Evolutionary conservation across 116 monocot genomes (phyloP), one percentile per base, ranked within the genome.

Genomic region (Zostera marina): DNA sequence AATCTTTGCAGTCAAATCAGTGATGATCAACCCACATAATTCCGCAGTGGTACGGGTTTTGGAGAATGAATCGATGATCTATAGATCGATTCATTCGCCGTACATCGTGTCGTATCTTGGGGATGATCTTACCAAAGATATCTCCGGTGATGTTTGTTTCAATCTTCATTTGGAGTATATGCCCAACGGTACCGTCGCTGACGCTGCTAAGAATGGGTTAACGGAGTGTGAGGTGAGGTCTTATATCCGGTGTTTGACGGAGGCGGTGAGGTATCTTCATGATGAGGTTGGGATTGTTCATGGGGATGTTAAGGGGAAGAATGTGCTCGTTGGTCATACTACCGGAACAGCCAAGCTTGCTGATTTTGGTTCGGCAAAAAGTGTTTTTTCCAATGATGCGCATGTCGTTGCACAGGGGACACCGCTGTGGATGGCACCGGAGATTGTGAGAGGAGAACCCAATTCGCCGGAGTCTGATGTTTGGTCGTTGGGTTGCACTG

Each of bases 371-470:
- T 73, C 72, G 6, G 68, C 76, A 6, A 68, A 54, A 21, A 59
- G 65, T 22, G 19, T 60, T 22, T 17, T 60, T 22, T 17, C 14
- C 6, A 19, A 52, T 12, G 23, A 10, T 10, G 9, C 20, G 9
- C 22, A 6, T 11, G 22, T 7, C 41, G 56, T 13, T 24, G 8
- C 16, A 1, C 63, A 64, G 24, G 80, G 80, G 13, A 72, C 80
- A 15, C 80, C 80, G 3, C 48, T 80, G 66, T 80, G 65, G 73
- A 75, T 80, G 80, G 80, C 80, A 5, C 80, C 80, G 43, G 80
- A 80, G 66, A 68, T 69, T 12, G 46, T 70, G 17, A 45, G 57
- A 52, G 69, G 69, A 16, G 76, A 72, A 47, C 44, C 43, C 23
- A 45, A 56, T 4, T 56, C 65, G 0, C 42, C 46, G 14, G 52